These are phyloP conservation scores for Cicer yamashitae DNA, from an alignment of 306 rosid species.

Conservation along the genomic window DNA sequence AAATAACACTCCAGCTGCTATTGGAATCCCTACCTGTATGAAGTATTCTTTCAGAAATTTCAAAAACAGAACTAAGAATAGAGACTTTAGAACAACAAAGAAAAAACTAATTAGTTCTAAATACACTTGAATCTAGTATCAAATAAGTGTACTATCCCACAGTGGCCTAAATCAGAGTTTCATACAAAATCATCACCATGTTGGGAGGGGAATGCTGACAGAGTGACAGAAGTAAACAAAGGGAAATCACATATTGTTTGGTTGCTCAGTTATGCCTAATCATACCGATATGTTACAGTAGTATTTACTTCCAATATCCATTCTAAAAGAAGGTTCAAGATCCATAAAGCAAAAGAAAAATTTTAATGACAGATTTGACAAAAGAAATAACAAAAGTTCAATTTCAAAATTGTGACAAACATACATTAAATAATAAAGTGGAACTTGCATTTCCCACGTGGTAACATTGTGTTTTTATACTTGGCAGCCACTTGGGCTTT, in stretches of 20 bases:
- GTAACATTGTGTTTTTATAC: neutral
- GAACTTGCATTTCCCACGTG: neutral
- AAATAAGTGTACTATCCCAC: slow-evolving; percentile 2
- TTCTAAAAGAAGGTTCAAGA: slow-evolving; percentile 15
- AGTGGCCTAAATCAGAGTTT: neutral
- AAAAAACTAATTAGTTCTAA: slow-evolving; percentile 3
- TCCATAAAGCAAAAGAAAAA: neutral
- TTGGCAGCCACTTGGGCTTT: neutral
- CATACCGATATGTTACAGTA: neutral
- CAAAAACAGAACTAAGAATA: slow-evolving; percentile 1
- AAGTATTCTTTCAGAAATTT: slow-evolving; percentile 5
- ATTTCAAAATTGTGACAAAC: neutral
- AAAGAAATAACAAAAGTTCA: neutral
- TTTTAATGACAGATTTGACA: neutral
- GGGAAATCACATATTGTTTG: slow-evolving; percentile 22
- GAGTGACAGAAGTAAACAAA: neutral
- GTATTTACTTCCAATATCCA: neutral
- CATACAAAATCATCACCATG: slow-evolving; percentile 1
- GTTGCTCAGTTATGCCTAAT: slow-evolving; percentile 18
- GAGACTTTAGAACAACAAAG: slow-evolving; percentile 7
- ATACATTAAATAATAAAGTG: neutral
- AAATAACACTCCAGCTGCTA: slow-evolving; percentile 89
- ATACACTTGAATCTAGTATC: slow-evolving; percentile 22
- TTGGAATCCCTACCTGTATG: slow-evolving; percentile 91
- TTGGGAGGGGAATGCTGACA: neutral